phyloP scores from a whole-genome alignment of 805 yeast species.

The Candida sphagnicola region DNA sequence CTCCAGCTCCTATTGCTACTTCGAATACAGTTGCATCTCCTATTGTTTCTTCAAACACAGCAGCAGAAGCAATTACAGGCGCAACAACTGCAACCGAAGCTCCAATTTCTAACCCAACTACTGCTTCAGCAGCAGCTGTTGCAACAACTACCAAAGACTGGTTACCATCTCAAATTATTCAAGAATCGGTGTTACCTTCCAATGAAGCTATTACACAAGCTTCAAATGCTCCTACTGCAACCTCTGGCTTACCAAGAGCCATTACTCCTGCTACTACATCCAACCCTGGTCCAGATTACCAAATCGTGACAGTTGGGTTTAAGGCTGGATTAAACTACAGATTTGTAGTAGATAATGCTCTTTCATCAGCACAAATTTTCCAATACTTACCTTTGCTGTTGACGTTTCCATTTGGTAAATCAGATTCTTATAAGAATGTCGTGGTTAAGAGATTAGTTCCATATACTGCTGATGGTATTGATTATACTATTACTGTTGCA shows the following conservation, averaged over 20 bases:
- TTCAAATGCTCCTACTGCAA: slow-evolving; percentile 19
- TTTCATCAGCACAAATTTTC: slow-evolving; percentile 81
- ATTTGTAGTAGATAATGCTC: slow-evolving; percentile 67
- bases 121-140: slow-evolving; percentile 4
- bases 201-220: slow-evolving; percentile 4
- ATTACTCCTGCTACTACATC: slow-evolving; percentile 64
- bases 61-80: background rate
- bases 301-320: slow-evolving; percentile 73
- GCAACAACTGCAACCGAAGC: slow-evolving; percentile 2
- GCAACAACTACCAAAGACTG: slow-evolving; percentile 16
- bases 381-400: slow-evolving; percentile 78
- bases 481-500: slow-evolving; percentile 82
- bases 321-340: slow-evolving; percentile 76
- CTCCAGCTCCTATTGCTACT: slow-evolving; percentile 1
- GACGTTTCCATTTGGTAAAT: slow-evolving; percentile 50
- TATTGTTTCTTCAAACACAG: background rate
- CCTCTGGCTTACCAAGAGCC: slow-evolving; percentile 65
- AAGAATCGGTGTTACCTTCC: slow-evolving; percentile 8
- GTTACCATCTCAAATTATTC: slow-evolving; percentile 27
- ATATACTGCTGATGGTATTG: slow-evolving; percentile 47
- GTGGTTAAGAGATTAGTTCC: slow-evolving; percentile 73
- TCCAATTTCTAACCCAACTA: slow-evolving; percentile 2
- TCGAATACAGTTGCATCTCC: background rate
- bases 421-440: slow-evolving; percentile 35
- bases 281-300: slow-evolving; percentile 42